Percentiles rank a stretch among this genome's conserved stretches.
These are phyloP conservation scores for Sordaria brevicollis DNA, from an alignment of 495 filamentous ascomycete genomes.

Conservation along the genomic window DNA sequence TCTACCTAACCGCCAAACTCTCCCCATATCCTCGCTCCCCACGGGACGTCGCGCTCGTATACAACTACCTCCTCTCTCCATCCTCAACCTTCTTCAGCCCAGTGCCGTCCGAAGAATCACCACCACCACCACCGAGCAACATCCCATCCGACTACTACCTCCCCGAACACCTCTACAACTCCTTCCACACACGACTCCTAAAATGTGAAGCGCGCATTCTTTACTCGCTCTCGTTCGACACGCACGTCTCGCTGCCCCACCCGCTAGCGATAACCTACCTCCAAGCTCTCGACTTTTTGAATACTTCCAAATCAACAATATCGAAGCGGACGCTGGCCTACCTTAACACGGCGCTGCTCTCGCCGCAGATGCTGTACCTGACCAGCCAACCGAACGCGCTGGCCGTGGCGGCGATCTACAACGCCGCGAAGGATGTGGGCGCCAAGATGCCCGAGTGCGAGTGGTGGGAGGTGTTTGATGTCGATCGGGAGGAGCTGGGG, in stretches of 20 bases:
- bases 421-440: slow-evolving; percentile 68
- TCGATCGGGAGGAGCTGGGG: slow-evolving; percentile 90
- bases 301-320: slow-evolving; percentile 29
- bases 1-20: slow-evolving; percentile 81
- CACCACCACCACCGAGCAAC: slow-evolving; percentile 16
- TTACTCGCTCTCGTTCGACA: slow-evolving; percentile 66
- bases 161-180: slow-evolving; percentile 59
- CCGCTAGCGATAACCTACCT: slow-evolving; percentile 86
- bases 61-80: slow-evolving; percentile 66
- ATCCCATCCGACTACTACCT: slow-evolving; percentile 58
- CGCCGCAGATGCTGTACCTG: slow-evolving; percentile 79
- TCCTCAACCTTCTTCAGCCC: slow-evolving; percentile 49
- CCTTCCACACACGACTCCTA: slow-evolving; percentile 51
- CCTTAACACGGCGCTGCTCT: slow-evolving; percentile 73
- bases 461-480: slow-evolving; percentile 99
- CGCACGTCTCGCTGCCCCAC: slow-evolving; percentile 75
- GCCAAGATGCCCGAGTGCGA: slow-evolving; percentile 68
- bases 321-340: slow-evolving; percentile 58
- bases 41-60: slow-evolving; percentile 73
- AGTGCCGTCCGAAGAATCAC: slow-evolving; percentile 4
- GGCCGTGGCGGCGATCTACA: slow-evolving; percentile 82
- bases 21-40: slow-evolving; percentile 66
- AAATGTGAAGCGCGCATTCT: slow-evolving; percentile 65
- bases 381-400: slow-evolving; percentile 83
- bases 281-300: slow-evolving; percentile 64